Evolutionary conservation across 2,329 filamentous ascomycete species (phyloP).

Genomic region (Alternaria gansuensis): DNA sequence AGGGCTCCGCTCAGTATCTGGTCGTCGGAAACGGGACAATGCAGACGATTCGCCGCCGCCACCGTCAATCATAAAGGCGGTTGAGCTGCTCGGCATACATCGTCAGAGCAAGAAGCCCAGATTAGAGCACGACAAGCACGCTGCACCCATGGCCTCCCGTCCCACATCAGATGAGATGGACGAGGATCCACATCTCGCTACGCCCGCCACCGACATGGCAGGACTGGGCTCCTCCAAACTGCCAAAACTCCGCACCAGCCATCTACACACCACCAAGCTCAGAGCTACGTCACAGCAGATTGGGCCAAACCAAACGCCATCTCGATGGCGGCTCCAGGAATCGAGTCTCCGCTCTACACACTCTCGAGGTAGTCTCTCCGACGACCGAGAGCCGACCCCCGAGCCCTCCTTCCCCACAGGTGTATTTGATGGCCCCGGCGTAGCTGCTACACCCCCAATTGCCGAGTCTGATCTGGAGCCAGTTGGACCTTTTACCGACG

Average conservation of each 20-base stretch:
- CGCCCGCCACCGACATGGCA: constrained; percentile 51
- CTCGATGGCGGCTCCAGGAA: constrained; percentile 41
- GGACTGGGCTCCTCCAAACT: constrained; percentile 34
- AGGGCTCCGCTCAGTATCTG: constrained; percentile 39
- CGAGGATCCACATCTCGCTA: constrained; percentile 49
- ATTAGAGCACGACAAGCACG: constrained; percentile 36
- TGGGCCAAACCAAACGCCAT: constrained; percentile 23
- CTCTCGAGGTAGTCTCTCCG: constrained; percentile 23
- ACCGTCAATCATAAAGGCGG: constrained; percentile 64
- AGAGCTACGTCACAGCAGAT: constrained; percentile 33
- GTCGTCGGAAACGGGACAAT: constrained; percentile 56
- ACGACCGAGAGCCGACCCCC: constrained; percentile 26
- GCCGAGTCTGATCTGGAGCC: constrained; percentile 75
- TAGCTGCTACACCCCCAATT: constrained; percentile 78
- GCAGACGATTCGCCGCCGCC: constrained; percentile 57
- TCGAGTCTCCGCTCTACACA: constrained; percentile 37
- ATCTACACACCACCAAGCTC: constrained; percentile 30
- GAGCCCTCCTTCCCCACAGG: constrained; percentile 39
- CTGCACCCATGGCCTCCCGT: constrained; percentile 28
- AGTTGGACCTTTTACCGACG: constrained; percentile 56
- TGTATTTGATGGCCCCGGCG: constrained; percentile 55
- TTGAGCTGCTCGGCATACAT: constrained; percentile 59
- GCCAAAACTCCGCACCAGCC: constrained; percentile 29
- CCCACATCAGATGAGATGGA: constrained; percentile 48
- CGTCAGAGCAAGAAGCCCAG: constrained; percentile 62